A percentile compares a stretch with the other conserved stretches of the same genome.
Conservation (phyloP, 768 basidiomycete species). For the Asterophora parasitica region DNA sequence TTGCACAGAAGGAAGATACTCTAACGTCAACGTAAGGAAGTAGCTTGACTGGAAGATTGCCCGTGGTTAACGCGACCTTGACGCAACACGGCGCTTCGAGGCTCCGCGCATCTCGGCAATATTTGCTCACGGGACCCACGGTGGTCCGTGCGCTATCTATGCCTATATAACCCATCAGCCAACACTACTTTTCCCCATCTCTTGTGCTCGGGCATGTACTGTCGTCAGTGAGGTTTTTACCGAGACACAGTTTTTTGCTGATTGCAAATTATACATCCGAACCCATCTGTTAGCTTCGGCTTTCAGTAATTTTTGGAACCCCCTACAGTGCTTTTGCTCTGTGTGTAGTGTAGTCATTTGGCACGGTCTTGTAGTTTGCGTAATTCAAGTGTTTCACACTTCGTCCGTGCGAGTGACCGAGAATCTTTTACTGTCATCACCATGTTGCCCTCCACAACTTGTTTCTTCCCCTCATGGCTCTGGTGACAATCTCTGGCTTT, state of each 20-base stretch:
- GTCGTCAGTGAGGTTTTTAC: slow-evolving; percentile 94
- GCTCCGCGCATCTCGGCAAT: not conserved
- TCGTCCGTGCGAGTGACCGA: too few species aligned
- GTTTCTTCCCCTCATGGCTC: slow-evolving; percentile 61
- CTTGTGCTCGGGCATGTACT: slow-evolving; percentile 96
- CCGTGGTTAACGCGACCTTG: too few species aligned
- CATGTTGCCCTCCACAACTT: not conserved
- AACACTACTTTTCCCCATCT: slow-evolving; percentile 42
- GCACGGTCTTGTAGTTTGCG: not conserved
- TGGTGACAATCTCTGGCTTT: slow-evolving; percentile 85
- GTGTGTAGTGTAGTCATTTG: slow-evolving; percentile 3
- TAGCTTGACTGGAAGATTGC: too few species aligned
- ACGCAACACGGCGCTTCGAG: too few species aligned
- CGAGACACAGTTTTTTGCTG: slow-evolving; percentile 94
- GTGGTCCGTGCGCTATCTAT: slow-evolving; percentile 50
- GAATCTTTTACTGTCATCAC: not conserved
- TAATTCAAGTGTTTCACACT: not conserved
- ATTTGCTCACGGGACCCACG: slow-evolving; percentile 5
- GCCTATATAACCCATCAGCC: slow-evolving; percentile 36
- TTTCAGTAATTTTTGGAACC: slow-evolving; percentile 87
- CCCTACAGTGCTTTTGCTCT: slow-evolving; percentile 16
- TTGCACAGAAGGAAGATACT: too few species aligned
- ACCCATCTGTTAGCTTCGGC: slow-evolving; percentile 87
- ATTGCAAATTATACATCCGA: slow-evolving; percentile 98
- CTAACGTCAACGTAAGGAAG: too few species aligned